phyloP scores from a whole-genome alignment of 495 filamentous ascomycete genomes.

The Xylona heveae region DNA sequence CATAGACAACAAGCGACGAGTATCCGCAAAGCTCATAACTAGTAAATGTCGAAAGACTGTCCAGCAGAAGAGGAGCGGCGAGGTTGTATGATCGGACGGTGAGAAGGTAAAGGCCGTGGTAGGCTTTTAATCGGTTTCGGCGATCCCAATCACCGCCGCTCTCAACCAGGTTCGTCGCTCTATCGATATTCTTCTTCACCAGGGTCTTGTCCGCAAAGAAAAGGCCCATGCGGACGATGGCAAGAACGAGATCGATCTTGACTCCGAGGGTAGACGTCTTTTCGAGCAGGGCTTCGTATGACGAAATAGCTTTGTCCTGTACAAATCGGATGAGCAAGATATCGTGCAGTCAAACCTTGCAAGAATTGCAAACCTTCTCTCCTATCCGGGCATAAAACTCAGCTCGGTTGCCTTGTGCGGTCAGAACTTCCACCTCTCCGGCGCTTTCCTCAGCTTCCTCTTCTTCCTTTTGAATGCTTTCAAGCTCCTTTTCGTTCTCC shows the following conservation, averaged over 20 bases:
- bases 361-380: constrained; percentile 53
- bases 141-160: constrained; percentile 96
- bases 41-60: constrained; percentile 95
- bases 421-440: constrained; percentile 85
- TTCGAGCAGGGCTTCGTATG: constrained; percentile 79
- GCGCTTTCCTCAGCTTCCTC: constrained; percentile 87
- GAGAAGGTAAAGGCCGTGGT: constrained; percentile 84
- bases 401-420: constrained; percentile 79
- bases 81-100: constrained; percentile 75
- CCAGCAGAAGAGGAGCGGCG: constrained; percentile 81
- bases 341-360: neutral
- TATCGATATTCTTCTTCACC: constrained; percentile 83
- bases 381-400: constrained; percentile 88
- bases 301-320: constrained; percentile 79
- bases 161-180: constrained; percentile 76
- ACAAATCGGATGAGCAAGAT: neutral
- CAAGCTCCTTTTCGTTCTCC: constrained; percentile 81
- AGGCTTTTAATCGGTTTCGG: constrained; percentile 92
- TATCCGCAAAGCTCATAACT: constrained; percentile 96
- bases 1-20: constrained; percentile 82
- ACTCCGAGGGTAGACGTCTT: constrained; percentile 87
- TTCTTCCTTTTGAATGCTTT: constrained; percentile 83
- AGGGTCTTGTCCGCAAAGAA: constrained; percentile 84
- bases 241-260: constrained; percentile 90
- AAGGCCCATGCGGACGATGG: constrained; percentile 83